Conservation (phyloP, 2,329 filamentous ascomycete genomes). For the Apiospora rasikravindrae region DNA sequence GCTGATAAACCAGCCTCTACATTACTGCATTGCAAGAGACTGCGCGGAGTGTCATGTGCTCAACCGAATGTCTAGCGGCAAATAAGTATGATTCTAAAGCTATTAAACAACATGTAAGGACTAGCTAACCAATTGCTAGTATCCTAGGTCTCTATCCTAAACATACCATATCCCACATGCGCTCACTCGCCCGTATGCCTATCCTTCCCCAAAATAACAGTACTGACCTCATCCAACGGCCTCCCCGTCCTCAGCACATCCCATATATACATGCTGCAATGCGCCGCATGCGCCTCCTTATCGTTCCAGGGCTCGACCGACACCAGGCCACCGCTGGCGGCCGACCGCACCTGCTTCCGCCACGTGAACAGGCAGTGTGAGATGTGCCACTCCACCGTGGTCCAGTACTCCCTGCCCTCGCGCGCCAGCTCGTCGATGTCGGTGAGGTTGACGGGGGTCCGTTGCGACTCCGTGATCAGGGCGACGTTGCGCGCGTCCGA, state of each 20-base stretch:
- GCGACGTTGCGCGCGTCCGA: not conserved
- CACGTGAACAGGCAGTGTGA: constrained; percentile 1
- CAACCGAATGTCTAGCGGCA: too few species aligned
- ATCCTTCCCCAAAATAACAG: not conserved
- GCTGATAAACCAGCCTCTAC: too few species aligned
- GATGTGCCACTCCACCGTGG: constrained; percentile 3
- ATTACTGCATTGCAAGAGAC: too few species aligned
- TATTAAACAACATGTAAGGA: too few species aligned
- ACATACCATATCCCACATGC: not conserved
- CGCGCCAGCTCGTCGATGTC: not conserved
- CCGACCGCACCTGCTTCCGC: not conserved
- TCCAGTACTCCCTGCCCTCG: constrained; percentile 1
- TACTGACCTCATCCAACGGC: constrained; percentile 3
- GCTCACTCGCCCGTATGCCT: not conserved
- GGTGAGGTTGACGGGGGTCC: not conserved
- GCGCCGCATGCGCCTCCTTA: constrained; percentile 6
- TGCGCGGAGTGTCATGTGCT: too few species aligned
- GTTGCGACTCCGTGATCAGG: not conserved
- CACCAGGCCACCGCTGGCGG: not conserved
- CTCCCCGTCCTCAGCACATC: constrained; percentile 5
- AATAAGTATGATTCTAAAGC: too few species aligned
- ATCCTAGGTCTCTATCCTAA: too few species aligned
- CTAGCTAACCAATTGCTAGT: too few species aligned
- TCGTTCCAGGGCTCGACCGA: constrained; percentile 16
- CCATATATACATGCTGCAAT: constrained; percentile 15